phyloP scores from a whole-genome alignment of 495 filamentous ascomycete species.

The Neurospora tetraspora region DNA sequence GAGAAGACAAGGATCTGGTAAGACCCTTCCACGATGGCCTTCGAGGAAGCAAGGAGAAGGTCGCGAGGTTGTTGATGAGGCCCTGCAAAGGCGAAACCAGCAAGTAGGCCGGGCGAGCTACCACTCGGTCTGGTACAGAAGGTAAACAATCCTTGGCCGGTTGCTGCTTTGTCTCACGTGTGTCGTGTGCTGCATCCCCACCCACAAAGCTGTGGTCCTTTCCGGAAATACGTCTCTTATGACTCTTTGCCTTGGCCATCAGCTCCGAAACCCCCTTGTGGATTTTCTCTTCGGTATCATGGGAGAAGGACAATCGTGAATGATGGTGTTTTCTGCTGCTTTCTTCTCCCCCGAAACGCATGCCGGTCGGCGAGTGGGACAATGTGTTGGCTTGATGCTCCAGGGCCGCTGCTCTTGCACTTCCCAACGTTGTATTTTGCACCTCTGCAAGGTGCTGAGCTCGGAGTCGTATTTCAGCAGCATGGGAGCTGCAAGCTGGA shows the following conservation, averaged over 20 bases:
- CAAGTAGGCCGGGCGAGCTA: conserved; percentile 51
- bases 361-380: conserved; percentile 19
- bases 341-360: conserved; percentile 32
- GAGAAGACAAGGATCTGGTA: background rate
- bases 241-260: conserved; percentile 23
- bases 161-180: conserved; percentile 7
- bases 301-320: conserved; percentile 13
- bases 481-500: conserved; percentile 38
- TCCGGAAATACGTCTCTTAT: conserved; percentile 8
- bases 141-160: conserved; percentile 12
- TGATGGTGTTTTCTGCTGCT: conserved; percentile 23
- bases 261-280: conserved; percentile 31
- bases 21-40: conserved; percentile 3
- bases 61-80: conserved; percentile 47
- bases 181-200: background rate
- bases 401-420: conserved; percentile 11
- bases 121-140: conserved; percentile 12
- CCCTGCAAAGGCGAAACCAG: conserved; percentile 72
- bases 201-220: background rate
- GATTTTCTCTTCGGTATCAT: conserved; percentile 28
- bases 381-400: conserved; percentile 15
- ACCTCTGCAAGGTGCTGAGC: conserved; percentile 53
- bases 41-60: conserved; percentile 34
- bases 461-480: conserved; percentile 54
- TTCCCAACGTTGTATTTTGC: conserved; percentile 33